A percentile compares a stretch with the other conserved stretches of the same genome.
Evolutionary conservation across 164 flowering plant genomes (phyloP).

Genomic region (Nymphaea colorata): DNA sequence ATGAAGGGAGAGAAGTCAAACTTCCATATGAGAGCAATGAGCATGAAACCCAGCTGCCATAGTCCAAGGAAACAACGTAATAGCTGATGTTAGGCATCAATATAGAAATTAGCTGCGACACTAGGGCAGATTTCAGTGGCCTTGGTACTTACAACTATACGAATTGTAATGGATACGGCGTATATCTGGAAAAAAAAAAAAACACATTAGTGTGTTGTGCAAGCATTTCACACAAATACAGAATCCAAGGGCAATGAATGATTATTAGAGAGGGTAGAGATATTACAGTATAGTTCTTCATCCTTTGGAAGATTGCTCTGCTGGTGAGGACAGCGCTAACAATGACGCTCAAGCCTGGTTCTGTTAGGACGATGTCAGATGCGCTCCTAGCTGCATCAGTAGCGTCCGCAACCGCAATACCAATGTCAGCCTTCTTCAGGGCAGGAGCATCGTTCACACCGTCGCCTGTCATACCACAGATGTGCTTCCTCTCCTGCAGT

Average conservation of each 20-base stretch:
- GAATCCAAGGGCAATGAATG: neutral
- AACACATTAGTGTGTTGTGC: neutral
- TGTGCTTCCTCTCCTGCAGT: slow-evolving; percentile 29
- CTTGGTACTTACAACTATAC: slow-evolving; percentile 13
- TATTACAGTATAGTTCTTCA: slow-evolving; percentile 25
- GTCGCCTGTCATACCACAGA: slow-evolving; percentile 39
- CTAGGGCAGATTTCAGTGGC: neutral
- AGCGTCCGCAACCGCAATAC: slow-evolving; percentile 35
- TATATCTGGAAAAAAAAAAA: slow-evolving; percentile 11
- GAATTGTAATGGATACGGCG: slow-evolving; percentile 31
- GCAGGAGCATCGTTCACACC: slow-evolving; percentile 40
- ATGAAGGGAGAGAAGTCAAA: slow-evolving; percentile 34
- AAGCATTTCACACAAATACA: neutral
- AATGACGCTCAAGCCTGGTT: slow-evolving; percentile 32
- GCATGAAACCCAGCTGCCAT: slow-evolving; percentile 21
- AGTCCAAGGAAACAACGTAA: neutral
- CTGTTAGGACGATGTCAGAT: slow-evolving; percentile 34
- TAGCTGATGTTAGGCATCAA: neutral
- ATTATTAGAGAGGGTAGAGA: neutral
- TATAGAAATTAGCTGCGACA: neutral
- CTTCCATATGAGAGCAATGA: slow-evolving; percentile 32
- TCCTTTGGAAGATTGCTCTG: slow-evolving; percentile 27
- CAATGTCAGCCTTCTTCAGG: slow-evolving; percentile 29
- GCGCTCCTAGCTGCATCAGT: slow-evolving; percentile 35
- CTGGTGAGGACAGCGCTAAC: slow-evolving; percentile 22